phyloP scores from a whole-genome alignment of 768 basidiomycete genomes.

The Amanita thiersii region DNA sequence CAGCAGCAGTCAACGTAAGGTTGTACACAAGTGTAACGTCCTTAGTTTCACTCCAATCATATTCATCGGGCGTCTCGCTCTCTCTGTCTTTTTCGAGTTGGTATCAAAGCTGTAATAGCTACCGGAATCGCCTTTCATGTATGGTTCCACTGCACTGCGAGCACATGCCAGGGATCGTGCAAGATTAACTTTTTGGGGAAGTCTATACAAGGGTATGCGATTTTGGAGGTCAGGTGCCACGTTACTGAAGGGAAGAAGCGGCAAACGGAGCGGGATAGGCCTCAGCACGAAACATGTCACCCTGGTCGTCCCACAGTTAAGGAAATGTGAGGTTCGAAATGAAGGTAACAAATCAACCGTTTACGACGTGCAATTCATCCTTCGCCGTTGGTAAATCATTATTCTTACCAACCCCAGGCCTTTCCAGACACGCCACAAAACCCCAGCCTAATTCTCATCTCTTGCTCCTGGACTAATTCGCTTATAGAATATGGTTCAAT shows the following conservation, averaged over 20 bases:
- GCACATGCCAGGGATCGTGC: constrained; percentile 15
- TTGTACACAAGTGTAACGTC: constrained; percentile 23
- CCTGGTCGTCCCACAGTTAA: constrained; percentile 4
- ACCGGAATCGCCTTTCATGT: not conserved
- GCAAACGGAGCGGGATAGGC: constrained; percentile 34
- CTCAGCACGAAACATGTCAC: constrained; percentile 20
- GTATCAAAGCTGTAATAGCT: no score
- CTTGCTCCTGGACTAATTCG: constrained; percentile 14
- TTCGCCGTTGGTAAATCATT: no score
- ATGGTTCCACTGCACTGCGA: not conserved
- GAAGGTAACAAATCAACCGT: no score
- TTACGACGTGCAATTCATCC: no score
- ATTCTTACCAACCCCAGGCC: no score
- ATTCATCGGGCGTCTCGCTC: not conserved
- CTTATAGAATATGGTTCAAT: constrained; percentile 22
- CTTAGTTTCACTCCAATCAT: constrained; percentile 20
- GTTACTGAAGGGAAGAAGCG: constrained; percentile 26
- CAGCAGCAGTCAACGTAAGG: constrained; percentile 17
- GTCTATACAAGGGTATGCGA: constrained; percentile 17
- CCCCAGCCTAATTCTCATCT: constrained; percentile 9
- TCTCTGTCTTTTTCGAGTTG: not conserved
- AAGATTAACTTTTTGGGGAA: constrained; percentile 16
- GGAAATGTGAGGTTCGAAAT: no score
- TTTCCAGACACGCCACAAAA: constrained; percentile 1
- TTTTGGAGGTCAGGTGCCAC: constrained; percentile 14